A percentile compares a stretch with the other conserved stretches of the same genome.
Evolutionary conservation across 495 filamentous ascomycete genomes (phyloP).

Genomic region (Penicillium diatomitis): DNA sequence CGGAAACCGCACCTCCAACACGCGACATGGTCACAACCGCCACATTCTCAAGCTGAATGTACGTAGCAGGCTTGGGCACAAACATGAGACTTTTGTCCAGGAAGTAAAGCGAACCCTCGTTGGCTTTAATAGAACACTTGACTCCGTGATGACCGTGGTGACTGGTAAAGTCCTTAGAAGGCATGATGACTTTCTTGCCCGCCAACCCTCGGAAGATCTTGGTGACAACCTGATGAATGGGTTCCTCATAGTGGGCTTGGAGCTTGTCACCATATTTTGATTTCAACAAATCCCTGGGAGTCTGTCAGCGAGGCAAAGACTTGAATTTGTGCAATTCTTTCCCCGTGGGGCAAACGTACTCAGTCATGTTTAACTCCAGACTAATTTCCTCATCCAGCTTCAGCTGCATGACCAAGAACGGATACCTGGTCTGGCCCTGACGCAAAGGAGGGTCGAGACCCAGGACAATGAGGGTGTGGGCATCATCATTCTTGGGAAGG

Average conservation of each 20-base stretch:
- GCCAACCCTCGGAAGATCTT: slow-evolving; percentile 90
- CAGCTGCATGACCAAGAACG: slow-evolving; percentile 98
- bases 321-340: background rate
- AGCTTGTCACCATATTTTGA: slow-evolving; percentile 86
- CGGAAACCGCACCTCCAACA: slow-evolving; percentile 87
- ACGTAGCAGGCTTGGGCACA: slow-evolving; percentile 94
- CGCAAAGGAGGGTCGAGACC: slow-evolving; percentile 93
- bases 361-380: slow-evolving; percentile 95
- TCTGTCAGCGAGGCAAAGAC: slow-evolving; percentile 7
- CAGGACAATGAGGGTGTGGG: slow-evolving; percentile 89
- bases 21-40: slow-evolving; percentile 88
- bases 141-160: slow-evolving; percentile 92
- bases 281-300: slow-evolving; percentile 51
- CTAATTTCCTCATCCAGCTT: slow-evolving; percentile 97
- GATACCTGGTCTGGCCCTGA: slow-evolving; percentile 96
- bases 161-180: slow-evolving; percentile 86
- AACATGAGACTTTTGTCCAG: slow-evolving; percentile 98
- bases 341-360: slow-evolving; percentile 43
- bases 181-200: slow-evolving; percentile 86
- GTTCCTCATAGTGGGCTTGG: slow-evolving; percentile 78
- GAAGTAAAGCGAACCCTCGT: slow-evolving; percentile 94
- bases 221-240: slow-evolving; percentile 82
- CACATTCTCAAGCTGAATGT: slow-evolving; percentile 87
- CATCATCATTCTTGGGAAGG: slow-evolving; percentile 92
- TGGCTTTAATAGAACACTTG: slow-evolving; percentile 99